Conservation (phyloP, 2,329 filamentous ascomycete genomes). For the Rhynchosporium secalis region DNA sequence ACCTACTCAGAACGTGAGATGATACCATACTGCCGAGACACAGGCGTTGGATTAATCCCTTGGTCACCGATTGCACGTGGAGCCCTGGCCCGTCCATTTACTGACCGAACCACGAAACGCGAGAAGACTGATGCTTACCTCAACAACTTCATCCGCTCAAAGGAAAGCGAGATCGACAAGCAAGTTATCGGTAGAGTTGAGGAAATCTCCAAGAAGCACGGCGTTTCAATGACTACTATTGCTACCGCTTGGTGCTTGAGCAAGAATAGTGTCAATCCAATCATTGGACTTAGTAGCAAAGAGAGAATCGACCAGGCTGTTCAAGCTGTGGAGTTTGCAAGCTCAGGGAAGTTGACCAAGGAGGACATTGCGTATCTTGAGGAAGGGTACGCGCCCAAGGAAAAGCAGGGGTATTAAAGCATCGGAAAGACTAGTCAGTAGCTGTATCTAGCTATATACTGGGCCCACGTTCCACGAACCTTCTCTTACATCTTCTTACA, state of each 20-base stretch:
- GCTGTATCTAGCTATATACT: no score
- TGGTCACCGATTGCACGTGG: slow-evolving; percentile 44
- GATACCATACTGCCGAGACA: slow-evolving; percentile 40
- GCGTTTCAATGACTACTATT: slow-evolving; percentile 58
- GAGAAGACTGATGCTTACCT: slow-evolving; percentile 31
- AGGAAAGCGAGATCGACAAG: slow-evolving; percentile 37
- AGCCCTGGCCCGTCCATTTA: slow-evolving; percentile 38
- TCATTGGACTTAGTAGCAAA: slow-evolving; percentile 54
- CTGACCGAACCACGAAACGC: slow-evolving; percentile 28
- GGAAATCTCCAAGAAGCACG: slow-evolving; percentile 56
- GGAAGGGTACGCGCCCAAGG: slow-evolving; percentile 50
- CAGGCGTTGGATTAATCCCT: slow-evolving; percentile 42
- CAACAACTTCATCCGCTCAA: slow-evolving; percentile 25
- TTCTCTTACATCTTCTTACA: neutral
- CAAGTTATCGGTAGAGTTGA: slow-evolving; percentile 48
- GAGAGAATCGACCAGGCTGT: slow-evolving; percentile 57
- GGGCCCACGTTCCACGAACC: no score
- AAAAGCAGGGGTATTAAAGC: slow-evolving; percentile 26
- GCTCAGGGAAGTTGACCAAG: slow-evolving; percentile 48
- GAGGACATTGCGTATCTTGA: slow-evolving; percentile 57
- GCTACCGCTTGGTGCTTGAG: slow-evolving; percentile 57
- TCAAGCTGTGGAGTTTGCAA: slow-evolving; percentile 42
- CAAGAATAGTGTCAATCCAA: slow-evolving; percentile 50
- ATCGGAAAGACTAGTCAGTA: neutral
- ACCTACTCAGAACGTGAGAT: slow-evolving; percentile 42